Conservation (phyloP, 306 rosid genomes). For the Potentilla sterilis region DNA sequence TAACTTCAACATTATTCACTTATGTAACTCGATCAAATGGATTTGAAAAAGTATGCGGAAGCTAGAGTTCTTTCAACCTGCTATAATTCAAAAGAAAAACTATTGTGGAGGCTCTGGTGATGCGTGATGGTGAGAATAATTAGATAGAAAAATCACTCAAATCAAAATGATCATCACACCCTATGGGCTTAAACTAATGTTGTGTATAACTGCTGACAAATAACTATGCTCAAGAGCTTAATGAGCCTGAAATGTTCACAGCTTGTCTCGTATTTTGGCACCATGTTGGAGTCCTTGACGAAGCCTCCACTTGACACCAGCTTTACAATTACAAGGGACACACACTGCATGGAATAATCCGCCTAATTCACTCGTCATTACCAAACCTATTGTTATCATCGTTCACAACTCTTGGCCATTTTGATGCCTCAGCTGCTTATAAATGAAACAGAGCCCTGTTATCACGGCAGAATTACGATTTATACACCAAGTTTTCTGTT, state of each 20-base stretch:
- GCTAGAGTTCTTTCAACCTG: too few species aligned
- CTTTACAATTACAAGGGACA: conserved; percentile 16
- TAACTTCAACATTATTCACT: too few species aligned
- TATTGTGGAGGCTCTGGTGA: too few species aligned
- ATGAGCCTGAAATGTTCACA: neutral
- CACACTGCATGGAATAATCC: conserved; percentile 14
- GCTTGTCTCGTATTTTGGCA: neutral
- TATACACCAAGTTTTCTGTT: neutral
- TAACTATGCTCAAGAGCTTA: neutral
- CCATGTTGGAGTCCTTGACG: neutral
- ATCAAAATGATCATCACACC: too few species aligned
- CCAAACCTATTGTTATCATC: neutral
- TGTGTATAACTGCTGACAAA: too few species aligned
- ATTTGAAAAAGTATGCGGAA: too few species aligned
- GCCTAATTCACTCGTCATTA: neutral
- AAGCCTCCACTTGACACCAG: neutral
- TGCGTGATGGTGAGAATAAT: too few species aligned
- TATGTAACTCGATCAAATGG: too few species aligned
- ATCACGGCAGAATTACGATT: neutral
- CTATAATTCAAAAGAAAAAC: too few species aligned
- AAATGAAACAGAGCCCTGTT: neutral
- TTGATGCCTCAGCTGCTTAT: neutral
- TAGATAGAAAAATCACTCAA: too few species aligned
- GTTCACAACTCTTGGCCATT: neutral
- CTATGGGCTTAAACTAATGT: too few species aligned